phyloP scores from a whole-genome alignment of 805 yeast genomes.

The Soucietia sequanensis region DNA sequence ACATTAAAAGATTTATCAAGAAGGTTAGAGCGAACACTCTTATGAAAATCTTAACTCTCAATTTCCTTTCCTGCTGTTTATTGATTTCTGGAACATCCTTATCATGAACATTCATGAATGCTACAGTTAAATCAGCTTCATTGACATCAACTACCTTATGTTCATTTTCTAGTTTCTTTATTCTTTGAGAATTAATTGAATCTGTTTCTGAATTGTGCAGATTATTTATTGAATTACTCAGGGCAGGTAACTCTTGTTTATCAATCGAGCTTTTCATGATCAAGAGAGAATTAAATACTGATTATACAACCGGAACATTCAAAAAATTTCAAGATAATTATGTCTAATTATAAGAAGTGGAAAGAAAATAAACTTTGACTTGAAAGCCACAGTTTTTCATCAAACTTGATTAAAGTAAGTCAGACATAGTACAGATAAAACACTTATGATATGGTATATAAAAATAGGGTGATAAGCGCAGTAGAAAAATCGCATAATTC shows the following conservation, averaged over 20 bases:
- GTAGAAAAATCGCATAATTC: no score
- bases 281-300: no score
- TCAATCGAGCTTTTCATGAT: no score
- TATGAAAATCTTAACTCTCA: constrained; percentile 28
- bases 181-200: background rate
- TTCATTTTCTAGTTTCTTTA: constrained; percentile 1
- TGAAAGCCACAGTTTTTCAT: no score
- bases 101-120: constrained; percentile 33
- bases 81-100: constrained; percentile 35
- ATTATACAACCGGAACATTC: no score
- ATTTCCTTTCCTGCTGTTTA: constrained; percentile 37
- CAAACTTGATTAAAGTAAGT: no score
- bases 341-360: no score
- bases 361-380: no score
- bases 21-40: constrained; percentile 29
- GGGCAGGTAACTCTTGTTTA: background rate
- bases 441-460: no score
- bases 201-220: background rate
- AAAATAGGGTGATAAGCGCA: no score
- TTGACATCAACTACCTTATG: constrained; percentile 13
- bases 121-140: constrained; percentile 40
- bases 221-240: background rate
- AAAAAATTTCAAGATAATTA: no score
- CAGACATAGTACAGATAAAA: no score
- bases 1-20: constrained; percentile 38